Evolutionary conservation across 192 early-diverging fungal species (phyloP), one percentile per base, ranked within the genome.

Genomic region (Chytriomyces sp.): DNA sequence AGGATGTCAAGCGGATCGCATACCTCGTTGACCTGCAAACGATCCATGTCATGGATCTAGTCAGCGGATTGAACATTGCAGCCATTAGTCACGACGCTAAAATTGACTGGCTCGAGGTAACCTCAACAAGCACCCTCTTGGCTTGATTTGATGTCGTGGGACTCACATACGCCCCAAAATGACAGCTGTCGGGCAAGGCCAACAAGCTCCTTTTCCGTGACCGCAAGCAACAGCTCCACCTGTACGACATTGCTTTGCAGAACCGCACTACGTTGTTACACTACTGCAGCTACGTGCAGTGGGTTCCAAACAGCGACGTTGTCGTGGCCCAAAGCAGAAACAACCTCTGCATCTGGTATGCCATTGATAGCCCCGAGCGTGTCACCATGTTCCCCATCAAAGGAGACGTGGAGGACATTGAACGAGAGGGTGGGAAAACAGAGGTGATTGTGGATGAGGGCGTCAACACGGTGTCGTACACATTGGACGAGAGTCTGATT

Each of bases 301-400:
- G 88, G 88, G 88, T 89, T 2, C 88, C 88, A 30, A 80, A 85
- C 56, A 84, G 81, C 44, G 88, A 89, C 56, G 88, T 89, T 7
- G 86, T 89, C 3, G 86, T 87, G 0, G 88, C 88, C 8, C 88
- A 89, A 61, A 81, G 71, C 41, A 69, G 88, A 39, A 75, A 74
- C 34, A 89, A 86, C 55, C 73, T 89, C 25, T 89, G 88, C 73
- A 89, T 89, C 28, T 89, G 88, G 88, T 89, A 89, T 55, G 78
- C 87, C 28, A 88, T 89, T 52, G 85, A 88, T 54, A 77, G 79
- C 4, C 88, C 88, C 22, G 86, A 89, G 57, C 73, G 86, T 17
- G 86, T 89, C 26, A 89, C 88, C 19, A 87, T 84, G 78, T 85
- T 89, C 55, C 86, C 88, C 2, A 88, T 89, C 53, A 89, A 89